Base-by-base conservation (phyloP, 2,329 filamentous ascomycete species). In the Scytalidium sp. region DNA sequence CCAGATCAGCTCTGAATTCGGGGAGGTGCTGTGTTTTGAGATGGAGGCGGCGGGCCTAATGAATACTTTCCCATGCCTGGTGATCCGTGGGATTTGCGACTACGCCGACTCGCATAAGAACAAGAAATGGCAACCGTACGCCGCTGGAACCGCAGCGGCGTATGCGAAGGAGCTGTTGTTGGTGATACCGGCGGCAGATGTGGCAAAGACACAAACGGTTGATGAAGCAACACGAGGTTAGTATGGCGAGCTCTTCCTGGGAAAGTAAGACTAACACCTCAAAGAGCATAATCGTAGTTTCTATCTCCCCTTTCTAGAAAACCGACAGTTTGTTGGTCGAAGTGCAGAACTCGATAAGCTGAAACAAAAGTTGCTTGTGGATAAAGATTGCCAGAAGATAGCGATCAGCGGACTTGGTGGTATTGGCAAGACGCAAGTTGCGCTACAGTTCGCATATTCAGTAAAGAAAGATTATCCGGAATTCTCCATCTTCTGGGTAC, bases 391-490 rank as follows among this genome's bases (percentile, higher is more conserved):
- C 36, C 39, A 49, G 40, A 46, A 25, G 19, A 21, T 56, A 19
- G 57, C 59, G 6, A 53, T 64, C 11, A 32, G 22, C 15, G 61
- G 60, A 10, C 46, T 62, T 9, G 61, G 58, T 17, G 60, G 62
- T n/a, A 44, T 62, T 21, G 61, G 62, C n/a, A 65, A 65, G 46
- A 62, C 63, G 1, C 61, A 64, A 29, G 43, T 64, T 1, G 60
- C 55, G 8, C 47, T 64, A 11, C 59, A 64, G 49, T 27, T 64
- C 19, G 55, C 60, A 11, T 60, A 64, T 46, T 52, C 51, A 36
- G 47, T 56, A 27, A 51, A 47, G 39, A 49, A 60, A n/a, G 49
- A 53, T 22, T 32, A 59, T 41, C 10, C 42, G 9, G 47, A 55
- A 27, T 57, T 36, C 48, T 59, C 63, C 1, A 46, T 64, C 21